Base-by-base conservation (phyloP, 345 rosid species). In the Salix purpurea region DNA sequence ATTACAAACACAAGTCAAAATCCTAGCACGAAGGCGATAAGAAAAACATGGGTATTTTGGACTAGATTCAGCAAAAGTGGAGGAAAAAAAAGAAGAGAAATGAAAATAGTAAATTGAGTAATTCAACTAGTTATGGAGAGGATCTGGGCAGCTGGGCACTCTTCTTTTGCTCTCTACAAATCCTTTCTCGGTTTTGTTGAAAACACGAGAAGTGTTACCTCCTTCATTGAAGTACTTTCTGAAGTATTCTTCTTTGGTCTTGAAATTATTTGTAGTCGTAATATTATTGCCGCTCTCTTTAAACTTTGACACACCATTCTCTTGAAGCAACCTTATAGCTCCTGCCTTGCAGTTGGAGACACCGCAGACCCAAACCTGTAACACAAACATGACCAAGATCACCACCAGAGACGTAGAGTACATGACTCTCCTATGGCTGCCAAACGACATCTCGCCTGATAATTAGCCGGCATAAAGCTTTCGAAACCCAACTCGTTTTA, bases 101-200 rank as follows among this genome's bases (percentile, higher is more conserved):
- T 34, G 58, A 37, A 70, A 78, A 36, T 36, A 36, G 37, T 36
- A 36, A 36, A 75, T 75, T 58, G 58, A 74, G 46, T 71, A 72
- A 64, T 75, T 83, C 56, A 65, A 74, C 90, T 92, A 89, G 89
- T 92, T 92, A 81, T 92, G 97, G 81, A 92, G 90, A 86, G 96
- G 97, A 87, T 92, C 97, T 83, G 97, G 97, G 85, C 97, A 90
- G 76, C 94, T 92, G 88, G 94, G 94, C 24, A 92, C 94, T 68
- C 70, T 86, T 88, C 97, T 82, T 85, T 92, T 89, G 85, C 72
- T 85, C 13, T 88, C 90, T 64, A 85, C 80, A 62, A 86, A 73
- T 71, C 88, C 92, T 71, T 83, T 79, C 44, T 58, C 74, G 4
- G 83, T 79, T 78, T 44, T 73, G 83, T 82, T 81, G 83, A 73